Evolutionary conservation across 2,329 filamentous ascomycete genomes (phyloP).

Genomic region (Trichophyton schoenleinii): DNA sequence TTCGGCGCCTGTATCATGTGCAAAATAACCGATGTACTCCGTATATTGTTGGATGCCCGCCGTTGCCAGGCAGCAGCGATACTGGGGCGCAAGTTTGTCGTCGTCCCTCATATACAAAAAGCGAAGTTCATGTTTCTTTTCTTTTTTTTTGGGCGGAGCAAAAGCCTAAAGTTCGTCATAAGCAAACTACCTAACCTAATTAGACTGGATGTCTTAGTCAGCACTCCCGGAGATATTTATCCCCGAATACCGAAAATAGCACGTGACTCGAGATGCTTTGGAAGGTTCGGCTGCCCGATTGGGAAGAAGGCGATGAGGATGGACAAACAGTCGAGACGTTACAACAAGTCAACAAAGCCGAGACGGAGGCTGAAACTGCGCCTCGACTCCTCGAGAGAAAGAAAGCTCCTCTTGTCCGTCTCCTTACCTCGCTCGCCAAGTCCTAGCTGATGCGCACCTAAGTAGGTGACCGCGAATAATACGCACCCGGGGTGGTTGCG

Average conservation of each 20-base stretch:
- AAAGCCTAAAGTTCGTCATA: not conserved
- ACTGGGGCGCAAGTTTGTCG: not conserved
- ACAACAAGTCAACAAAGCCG: not conserved
- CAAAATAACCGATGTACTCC: not conserved
- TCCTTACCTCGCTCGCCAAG: not conserved
- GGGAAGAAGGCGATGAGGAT: not conserved
- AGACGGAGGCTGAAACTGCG: not conserved
- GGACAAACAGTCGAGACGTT: not conserved
- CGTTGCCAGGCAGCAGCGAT: constrained; percentile 2
- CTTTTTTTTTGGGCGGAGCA: not conserved
- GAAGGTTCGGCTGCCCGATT: not conserved
- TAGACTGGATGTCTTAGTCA: not conserved
- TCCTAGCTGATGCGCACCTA: not conserved
- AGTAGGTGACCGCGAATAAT: constrained; percentile 12
- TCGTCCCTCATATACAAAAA: not conserved
- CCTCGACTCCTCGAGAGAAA: not conserved
- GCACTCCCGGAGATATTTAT: not conserved
- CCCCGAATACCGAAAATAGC: not conserved
- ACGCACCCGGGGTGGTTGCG: not conserved
- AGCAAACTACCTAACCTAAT: not conserved
- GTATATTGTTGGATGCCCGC: not conserved
- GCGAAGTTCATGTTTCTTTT: not conserved
- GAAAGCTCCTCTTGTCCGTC: not conserved
- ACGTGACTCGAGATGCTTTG: not conserved
- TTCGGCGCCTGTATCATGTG: not conserved